Conservation (phyloP, 495 filamentous ascomycete genomes). For the Neurospora terricola region DNA sequence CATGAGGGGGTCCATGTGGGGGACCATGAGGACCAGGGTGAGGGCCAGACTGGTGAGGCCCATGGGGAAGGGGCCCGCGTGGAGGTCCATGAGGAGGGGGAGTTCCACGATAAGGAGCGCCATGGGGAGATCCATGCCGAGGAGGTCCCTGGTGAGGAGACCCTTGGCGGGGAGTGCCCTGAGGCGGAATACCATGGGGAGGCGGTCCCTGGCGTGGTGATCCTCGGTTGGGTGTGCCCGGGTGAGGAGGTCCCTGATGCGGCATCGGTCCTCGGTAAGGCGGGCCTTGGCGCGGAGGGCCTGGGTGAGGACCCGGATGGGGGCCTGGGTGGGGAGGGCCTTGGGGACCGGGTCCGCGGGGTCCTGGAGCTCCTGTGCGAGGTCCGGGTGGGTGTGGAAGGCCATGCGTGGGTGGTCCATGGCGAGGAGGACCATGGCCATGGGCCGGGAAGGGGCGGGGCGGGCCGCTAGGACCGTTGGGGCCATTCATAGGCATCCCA, state of each 20-base stretch:
- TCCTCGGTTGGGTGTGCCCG: not conserved
- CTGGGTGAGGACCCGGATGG: not conserved
- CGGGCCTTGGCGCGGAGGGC: conserved; percentile 2
- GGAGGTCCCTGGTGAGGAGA: not conserved
- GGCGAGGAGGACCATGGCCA: conserved; percentile 10
- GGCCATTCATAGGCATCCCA: conserved; percentile 1
- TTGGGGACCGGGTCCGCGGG: not conserved
- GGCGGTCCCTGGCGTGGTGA: not conserved
- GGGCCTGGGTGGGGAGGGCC: too few species aligned
- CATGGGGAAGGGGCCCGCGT: conserved; percentile 4
- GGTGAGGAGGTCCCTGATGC: not conserved
- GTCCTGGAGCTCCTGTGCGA: not conserved
- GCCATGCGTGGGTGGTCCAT: conserved; percentile 20
- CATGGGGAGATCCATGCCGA: conserved; percentile 3
- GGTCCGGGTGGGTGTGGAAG: conserved; percentile 7
- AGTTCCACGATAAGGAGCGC: not conserved
- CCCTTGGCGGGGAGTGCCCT: not conserved
- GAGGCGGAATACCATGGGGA: not conserved
- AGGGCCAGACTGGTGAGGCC: conserved; percentile 8
- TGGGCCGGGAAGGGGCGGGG: conserved; percentile 12
- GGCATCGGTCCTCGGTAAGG: not conserved
- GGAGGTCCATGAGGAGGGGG: not conserved
- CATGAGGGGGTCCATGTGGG: conserved; percentile 5
- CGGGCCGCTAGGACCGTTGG: conserved; percentile 1
- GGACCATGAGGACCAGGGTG: not conserved